Conservation (phyloP, 2,329 filamentous ascomycete species). For the Fusarium sp. region DNA sequence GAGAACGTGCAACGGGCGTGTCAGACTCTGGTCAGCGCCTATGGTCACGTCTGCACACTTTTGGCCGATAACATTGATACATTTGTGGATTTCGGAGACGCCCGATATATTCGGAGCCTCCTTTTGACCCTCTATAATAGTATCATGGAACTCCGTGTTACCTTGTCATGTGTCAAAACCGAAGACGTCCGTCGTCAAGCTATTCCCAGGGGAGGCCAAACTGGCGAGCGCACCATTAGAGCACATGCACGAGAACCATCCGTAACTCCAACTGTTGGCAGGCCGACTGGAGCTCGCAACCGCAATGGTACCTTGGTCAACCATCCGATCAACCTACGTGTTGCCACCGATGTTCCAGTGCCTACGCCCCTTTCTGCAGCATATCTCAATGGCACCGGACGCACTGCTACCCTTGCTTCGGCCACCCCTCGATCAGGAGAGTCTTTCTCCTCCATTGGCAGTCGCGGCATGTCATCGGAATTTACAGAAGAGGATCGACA, state of each 20-base stretch:
- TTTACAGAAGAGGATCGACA: constrained; percentile 80
- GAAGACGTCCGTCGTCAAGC: constrained; percentile 40
- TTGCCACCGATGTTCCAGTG: constrained; percentile 65
- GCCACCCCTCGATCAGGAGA: constrained; percentile 86
- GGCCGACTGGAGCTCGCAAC: constrained; percentile 51
- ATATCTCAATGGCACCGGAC: constrained; percentile 60
- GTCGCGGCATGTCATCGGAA: constrained; percentile 63
- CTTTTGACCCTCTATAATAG: constrained; percentile 73
- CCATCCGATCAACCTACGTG: constrained; percentile 64
- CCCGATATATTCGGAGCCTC: constrained; percentile 73
- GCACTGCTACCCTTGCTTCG: constrained; percentile 64
- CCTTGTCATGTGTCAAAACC: constrained; percentile 53
- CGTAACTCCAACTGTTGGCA: constrained; percentile 63
- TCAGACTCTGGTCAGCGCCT: constrained; percentile 71
- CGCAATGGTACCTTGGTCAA: constrained; percentile 56
- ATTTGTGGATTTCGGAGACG: constrained; percentile 73
- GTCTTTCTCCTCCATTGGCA: constrained; percentile 73
- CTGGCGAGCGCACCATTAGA: constrained; percentile 61
- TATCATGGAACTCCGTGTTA: constrained; percentile 73
- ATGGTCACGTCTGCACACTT: constrained; percentile 72
- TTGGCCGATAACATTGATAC: constrained; percentile 71
- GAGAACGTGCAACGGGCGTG: constrained; percentile 73
- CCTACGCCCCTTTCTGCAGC: constrained; percentile 51
- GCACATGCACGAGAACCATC: constrained; percentile 64
- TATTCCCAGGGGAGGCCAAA: constrained; percentile 27